Evolutionary conservation across 2,329 filamentous ascomycete genomes (phyloP), one percentile per base, ranked within the genome.

Genomic region (Alternaria brassicicola): DNA sequence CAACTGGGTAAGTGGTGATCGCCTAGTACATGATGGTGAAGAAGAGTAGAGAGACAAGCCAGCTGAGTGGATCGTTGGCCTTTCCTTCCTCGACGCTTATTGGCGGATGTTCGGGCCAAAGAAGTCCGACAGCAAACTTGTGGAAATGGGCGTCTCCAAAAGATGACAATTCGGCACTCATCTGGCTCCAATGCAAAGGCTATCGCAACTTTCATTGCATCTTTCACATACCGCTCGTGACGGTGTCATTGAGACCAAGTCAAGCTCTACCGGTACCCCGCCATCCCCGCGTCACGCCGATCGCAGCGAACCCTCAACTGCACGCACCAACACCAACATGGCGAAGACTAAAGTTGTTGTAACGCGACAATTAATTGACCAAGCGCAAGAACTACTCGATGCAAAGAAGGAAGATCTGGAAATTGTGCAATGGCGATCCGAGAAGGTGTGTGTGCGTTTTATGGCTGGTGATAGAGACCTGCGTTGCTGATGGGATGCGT

Each of bases 361-460:
- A 12, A 75, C 72, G 10, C 70, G 72, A 3, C 54, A 69, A 21
- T 52, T 75, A 8, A 65, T 66, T 17, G 62, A 66, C 0, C 59
- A 63, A 46, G 70, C 69, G 2, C 71, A 73, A 42, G 45, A 19
- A 4, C 25, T 73, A 0, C 54, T 75, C 0, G 63, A 72, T 49
- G 62, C 49, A 7, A 63, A 59, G 8, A 55, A 63, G 3, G 45
- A 55, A 9, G 64, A 66, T 0, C 41, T 75, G 4, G 68, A 74
- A 6, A 53, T 74, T 10, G 62, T 72, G 1, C 72, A 75, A 64
- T 75, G 71, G 71, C 57, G 61, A 25, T 69, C 68, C 2, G 66
- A 72, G 28, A 62, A 71, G 55, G 71, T 72, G 36, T 2, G 46
- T 48, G 0, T 2, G 46, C 47, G 0, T 12, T 39, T 13, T 1